Base-by-base conservation (phyloP, 2,329 filamentous ascomycete species). In the Fusarium chaquense region DNA sequence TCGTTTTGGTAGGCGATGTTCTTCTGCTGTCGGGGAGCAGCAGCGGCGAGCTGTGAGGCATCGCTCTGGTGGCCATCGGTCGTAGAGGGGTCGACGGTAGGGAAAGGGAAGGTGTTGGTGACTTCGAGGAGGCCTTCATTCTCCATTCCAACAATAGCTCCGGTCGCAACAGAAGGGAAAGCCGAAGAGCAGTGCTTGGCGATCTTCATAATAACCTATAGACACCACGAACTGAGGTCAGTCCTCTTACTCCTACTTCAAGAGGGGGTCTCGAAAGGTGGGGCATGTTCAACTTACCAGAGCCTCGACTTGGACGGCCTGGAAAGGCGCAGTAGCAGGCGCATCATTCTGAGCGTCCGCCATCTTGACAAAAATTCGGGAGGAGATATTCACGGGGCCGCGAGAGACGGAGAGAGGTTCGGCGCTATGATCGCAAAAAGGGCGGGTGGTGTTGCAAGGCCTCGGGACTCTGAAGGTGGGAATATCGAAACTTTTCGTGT, bases 151-250 rank as follows among this genome's bases (percentile, higher is more conserved):
- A 98, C 94, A 67, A 98, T 88, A 68, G 92, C 93, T 68, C 95
- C 95, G 58, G 94, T 98, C 60, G 94, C 93, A 59, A 90, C 90
- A 54, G 93, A 95, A 50, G 95, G 95, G 84, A 97, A 98, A 57
- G 88, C 87, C 76, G 92, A 89, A 61, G 93, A 91, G 84, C 93
- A 93, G 85, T 98, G 94, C 84, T 97, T 98, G 82, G 97, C 94
- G 80, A 98, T 94, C 86, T 98, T 97, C 92, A 98, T 95, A 75
- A 97, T 93, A 77, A 97, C 93, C 93, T 96, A 74, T 96, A 74
- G 55, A 75, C 58, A 65, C 49, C 52, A 65, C 49, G 33, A 60
- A 56, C 65, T 58, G 66, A 58, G 59, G 61, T 71, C 64, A 73
- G 62, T 63, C 60, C 62, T 60, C 36, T 20, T 60, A 40, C 64